Evolutionary conservation across 2,329 filamentous ascomycete species (phyloP), one percentile per base, ranked within the genome.

Genomic region (Xylaria sp.): DNA sequence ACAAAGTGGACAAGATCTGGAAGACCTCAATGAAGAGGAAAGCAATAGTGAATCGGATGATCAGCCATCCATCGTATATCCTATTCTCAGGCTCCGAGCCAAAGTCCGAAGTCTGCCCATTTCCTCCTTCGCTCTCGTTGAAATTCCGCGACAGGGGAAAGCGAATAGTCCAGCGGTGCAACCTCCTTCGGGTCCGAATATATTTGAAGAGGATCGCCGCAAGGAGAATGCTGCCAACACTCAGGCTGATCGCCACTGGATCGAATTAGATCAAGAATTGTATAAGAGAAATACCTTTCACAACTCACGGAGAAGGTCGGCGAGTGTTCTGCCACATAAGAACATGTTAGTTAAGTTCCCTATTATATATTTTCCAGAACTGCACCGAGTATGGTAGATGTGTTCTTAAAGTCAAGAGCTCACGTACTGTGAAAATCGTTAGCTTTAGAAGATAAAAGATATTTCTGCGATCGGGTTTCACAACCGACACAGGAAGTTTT

Each of bases 201-300:
- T 79, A 79, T 63, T 78, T 79, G 45, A 69, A 71, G 7, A 79
- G 68, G 28, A 77, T 78, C n/a, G 75, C 70, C 11, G 76, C 54
- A 19, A 79, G 60, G 1, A 78, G 66, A 4, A 78, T 46, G 42
- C 70, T 73, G 15, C 77, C 76, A 15, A 74, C 31, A 0, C 67
- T 63, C 33, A 78, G 63, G 57, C 76, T 77, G 17, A 71, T 52
- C 40, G 78, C 70, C 64, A 79, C 78, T 79, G 8, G n/a, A 8
- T 38, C 21, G 23, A 38, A 21, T 59, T 42, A 35, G 38, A 45
- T 17, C 4, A 23, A 17, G 19, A 11, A 17, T 19, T 19, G 38
- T 15, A 15, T 19, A 25, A 6, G 11, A 19, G 2, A 2, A 45
- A 19, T 4, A 9, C 14, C n/a, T 38, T 25, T 11, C 19, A 23